Evolutionary conservation across 2,329 filamentous ascomycete genomes (phyloP).

Genomic region (Claviceps sp.): DNA sequence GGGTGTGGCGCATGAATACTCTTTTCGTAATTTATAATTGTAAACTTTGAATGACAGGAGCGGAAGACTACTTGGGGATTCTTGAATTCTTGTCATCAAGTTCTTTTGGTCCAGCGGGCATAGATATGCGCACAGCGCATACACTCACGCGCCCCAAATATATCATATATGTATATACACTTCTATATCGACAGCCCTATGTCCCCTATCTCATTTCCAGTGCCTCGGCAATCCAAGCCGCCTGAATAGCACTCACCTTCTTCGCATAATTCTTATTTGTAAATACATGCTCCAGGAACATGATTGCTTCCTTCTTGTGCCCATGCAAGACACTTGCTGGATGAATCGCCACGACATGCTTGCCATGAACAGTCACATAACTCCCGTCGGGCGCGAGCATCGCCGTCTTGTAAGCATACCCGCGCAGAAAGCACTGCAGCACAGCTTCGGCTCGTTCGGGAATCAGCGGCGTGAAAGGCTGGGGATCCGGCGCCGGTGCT

Average conservation of each 20-base stretch:
- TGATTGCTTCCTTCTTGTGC: conserved; percentile 50
- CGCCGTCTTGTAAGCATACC: conserved; percentile 48
- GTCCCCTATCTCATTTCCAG: conserved; percentile 16
- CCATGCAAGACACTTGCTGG: conserved; percentile 50
- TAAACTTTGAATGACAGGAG: too few species aligned
- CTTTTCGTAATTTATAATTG: not conserved
- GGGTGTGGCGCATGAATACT: not conserved
- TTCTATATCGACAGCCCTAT: not conserved
- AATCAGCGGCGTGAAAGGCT: conserved; percentile 39
- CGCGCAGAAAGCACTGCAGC: conserved; percentile 47
- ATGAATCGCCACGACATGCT: conserved; percentile 48
- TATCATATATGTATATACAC: not conserved
- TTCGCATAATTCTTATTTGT: conserved; percentile 55
- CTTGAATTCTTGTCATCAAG: too few species aligned
- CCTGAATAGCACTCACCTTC: conserved; percentile 49
- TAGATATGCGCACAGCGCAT: not conserved
- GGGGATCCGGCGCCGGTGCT: conserved; percentile 35
- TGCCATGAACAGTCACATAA: conserved; percentile 46
- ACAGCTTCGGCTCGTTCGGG: conserved; percentile 41
- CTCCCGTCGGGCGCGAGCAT: conserved; percentile 45
- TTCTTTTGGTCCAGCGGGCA: too few species aligned
- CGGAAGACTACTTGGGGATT: too few species aligned
- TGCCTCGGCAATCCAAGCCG: conserved; percentile 43
- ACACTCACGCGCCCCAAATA: too few species aligned
- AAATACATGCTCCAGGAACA: conserved; percentile 55